Conservation (phyloP, 495 filamentous ascomycete genomes). For the Trichocladium uniseriatum region DNA sequence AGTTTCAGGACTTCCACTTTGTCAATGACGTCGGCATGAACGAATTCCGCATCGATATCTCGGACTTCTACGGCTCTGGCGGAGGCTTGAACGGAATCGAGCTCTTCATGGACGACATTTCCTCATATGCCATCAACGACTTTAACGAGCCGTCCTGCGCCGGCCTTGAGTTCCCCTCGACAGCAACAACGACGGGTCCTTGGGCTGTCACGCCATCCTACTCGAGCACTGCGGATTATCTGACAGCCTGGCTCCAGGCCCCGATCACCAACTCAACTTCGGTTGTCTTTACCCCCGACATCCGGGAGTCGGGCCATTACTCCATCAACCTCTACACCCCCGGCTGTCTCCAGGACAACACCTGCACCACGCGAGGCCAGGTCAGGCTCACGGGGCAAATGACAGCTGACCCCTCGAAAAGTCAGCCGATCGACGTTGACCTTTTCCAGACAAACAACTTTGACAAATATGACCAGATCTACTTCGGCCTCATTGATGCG, state of each 20-base stretch:
- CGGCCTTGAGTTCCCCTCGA: slow-evolving; percentile 53
- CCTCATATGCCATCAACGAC: slow-evolving; percentile 69
- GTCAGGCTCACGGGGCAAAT: slow-evolving; percentile 71
- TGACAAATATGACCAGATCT: slow-evolving; percentile 91
- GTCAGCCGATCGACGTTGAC: slow-evolving; percentile 35
- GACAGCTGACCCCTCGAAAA: slow-evolving; percentile 39
- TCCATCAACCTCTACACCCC: slow-evolving; percentile 82
- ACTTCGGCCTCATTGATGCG: slow-evolving; percentile 72
- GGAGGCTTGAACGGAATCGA: slow-evolving; percentile 84
- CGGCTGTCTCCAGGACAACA: slow-evolving; percentile 72
- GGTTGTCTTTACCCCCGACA: slow-evolving; percentile 73
- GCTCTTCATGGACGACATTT: slow-evolving; percentile 81
- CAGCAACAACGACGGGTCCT: slow-evolving; percentile 56
- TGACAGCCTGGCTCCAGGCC: slow-evolving; percentile 54
- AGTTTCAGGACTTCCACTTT: slow-evolving; percentile 83
- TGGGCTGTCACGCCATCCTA: slow-evolving; percentile 59
- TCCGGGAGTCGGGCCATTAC: slow-evolving; percentile 85
- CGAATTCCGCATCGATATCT: slow-evolving; percentile 76
- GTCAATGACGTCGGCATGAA: slow-evolving; percentile 84
- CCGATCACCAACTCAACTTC: slow-evolving; percentile 47
- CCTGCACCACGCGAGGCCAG: slow-evolving; percentile 63
- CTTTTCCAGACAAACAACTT: slow-evolving; percentile 86
- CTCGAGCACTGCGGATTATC: slow-evolving; percentile 60
- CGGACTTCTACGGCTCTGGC: slow-evolving; percentile 74
- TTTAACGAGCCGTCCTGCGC: slow-evolving; percentile 86